Percentiles rank a stretch among this genome's conserved stretches.
These are phyloP conservation scores for Styphnolobium japonicum DNA, from an alignment of 306 rosid genomes.

Conservation along the genomic window DNA sequence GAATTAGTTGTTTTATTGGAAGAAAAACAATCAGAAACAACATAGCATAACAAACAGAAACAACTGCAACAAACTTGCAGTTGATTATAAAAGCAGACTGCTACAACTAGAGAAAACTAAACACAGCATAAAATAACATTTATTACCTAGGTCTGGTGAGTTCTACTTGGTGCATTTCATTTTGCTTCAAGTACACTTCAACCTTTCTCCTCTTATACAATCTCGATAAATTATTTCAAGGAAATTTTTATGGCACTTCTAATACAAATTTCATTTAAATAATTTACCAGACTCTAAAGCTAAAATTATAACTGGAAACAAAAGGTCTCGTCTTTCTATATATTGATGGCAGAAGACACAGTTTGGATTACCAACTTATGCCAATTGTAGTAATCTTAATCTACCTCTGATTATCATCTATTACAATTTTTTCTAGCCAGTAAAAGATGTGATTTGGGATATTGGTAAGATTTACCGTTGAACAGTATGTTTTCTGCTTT, in stretches of 20 bases:
- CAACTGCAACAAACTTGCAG: neutral
- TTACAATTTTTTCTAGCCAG: neutral
- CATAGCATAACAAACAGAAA: too few relatives aligned
- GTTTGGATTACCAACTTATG: neutral
- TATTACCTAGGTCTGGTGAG: neutral
- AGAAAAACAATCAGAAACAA: neutral
- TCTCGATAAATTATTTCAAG: neutral
- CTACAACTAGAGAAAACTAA: neutral
- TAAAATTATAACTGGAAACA: neutral
- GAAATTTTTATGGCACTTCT: neutral
- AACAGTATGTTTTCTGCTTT: neutral
- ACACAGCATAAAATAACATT: neutral
- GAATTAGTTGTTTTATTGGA: neutral
- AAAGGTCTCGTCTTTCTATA: neutral
- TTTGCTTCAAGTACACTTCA: neutral
- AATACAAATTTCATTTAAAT: neutral
- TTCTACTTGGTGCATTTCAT: neutral
- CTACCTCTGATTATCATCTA: neutral
- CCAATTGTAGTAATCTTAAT: neutral
- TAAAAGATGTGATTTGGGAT: neutral
- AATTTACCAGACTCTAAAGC: neutral
- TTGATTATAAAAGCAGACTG: neutral
- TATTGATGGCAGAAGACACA: neutral
- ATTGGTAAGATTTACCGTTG: neutral
- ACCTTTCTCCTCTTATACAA: neutral